A percentile compares a stretch with the other conserved stretches of the same genome.
These are phyloP conservation scores for Pugionium dolabratum DNA, from an alignment of 345 rosid species.

Conservation along the genomic window DNA sequence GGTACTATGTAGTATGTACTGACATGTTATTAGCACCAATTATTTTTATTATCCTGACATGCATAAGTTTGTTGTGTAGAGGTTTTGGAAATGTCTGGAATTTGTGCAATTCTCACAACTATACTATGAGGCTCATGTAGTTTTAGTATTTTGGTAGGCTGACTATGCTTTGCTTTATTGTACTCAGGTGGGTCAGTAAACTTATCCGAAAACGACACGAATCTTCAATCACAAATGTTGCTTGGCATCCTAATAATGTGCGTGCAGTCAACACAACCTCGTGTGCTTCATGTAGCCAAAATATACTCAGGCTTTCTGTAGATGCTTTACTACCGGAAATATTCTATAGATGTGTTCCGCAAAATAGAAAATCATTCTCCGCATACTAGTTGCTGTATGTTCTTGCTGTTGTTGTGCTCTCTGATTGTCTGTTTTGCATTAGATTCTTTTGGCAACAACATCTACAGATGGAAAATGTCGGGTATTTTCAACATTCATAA, in stretches of 20 bases:
- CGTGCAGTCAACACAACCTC: slow-evolving; percentile 33
- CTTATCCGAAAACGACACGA: slow-evolving; percentile 88
- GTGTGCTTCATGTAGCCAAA: slow-evolving; percentile 1
- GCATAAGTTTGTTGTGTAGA: too few relatives aligned
- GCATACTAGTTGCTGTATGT: neutral
- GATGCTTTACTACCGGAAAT: too few relatives aligned
- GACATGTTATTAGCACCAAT: too few relatives aligned
- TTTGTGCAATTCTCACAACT: too few relatives aligned
- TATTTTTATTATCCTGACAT: too few relatives aligned
- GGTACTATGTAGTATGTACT: too few relatives aligned
- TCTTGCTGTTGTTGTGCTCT: neutral
- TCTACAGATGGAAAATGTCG: slow-evolving; percentile 99
- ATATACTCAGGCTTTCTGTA: neutral
- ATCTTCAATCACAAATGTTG: slow-evolving; percentile 91
- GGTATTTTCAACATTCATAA: slow-evolving; percentile 91
- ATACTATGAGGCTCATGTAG: too few relatives aligned
- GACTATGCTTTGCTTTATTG: slow-evolving; percentile 31
- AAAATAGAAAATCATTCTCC: too few relatives aligned
- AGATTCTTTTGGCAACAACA: slow-evolving; percentile 93
- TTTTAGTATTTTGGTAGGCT: slow-evolving; percentile 12
- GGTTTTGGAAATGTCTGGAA: too few relatives aligned
- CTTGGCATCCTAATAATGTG: slow-evolving; percentile 99
- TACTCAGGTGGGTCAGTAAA: slow-evolving; percentile 98
- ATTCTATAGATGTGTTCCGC: too few relatives aligned
- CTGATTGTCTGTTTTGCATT: slow-evolving; percentile 32